phyloP scores from a whole-genome alignment of 139 green algal genomes.

The Closterium sp. region DNA sequence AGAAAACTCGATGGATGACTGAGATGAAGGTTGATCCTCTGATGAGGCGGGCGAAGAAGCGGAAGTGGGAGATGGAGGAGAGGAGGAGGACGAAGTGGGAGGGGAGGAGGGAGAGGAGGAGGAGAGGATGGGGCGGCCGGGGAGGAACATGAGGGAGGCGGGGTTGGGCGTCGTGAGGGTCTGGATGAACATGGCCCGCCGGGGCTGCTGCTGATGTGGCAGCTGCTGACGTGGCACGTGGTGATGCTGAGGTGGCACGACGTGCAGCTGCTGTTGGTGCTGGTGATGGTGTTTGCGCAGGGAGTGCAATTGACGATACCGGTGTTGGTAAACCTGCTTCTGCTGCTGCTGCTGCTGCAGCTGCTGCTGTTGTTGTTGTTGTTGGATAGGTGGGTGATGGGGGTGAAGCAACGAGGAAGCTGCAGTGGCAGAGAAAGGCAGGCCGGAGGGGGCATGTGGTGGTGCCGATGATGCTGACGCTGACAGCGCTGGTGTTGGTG shows the following conservation, averaged over 20 bases:
- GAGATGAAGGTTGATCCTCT: not conserved
- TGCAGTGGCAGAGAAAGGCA: too few species aligned
- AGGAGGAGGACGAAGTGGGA: not conserved
- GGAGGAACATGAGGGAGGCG: slow-evolving; percentile 94
- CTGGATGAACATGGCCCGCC: slow-evolving; percentile 90
- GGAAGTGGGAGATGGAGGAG: not conserved
- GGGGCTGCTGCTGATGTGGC: not conserved
- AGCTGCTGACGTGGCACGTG: too few species aligned
- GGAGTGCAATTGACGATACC: not conserved
- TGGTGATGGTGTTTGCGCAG: not conserved
- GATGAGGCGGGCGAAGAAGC: not conserved
- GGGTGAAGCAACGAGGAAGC: not conserved
- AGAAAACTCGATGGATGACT: not conserved
- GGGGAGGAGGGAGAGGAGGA: slow-evolving; percentile 6
- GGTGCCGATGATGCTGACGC: too few species aligned
- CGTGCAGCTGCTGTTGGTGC: not conserved
- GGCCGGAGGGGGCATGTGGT: too few species aligned
- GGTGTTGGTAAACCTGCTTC: not conserved
- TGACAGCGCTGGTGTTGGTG: too few species aligned
- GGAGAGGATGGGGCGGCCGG: slow-evolving; percentile 60
- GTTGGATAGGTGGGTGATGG: not conserved
- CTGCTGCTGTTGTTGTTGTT: not conserved
- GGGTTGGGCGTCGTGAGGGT: slow-evolving; percentile 94
- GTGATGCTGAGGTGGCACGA: not conserved
- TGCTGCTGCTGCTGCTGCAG: not conserved